Conservation (phyloP, 768 basidiomycete species). For the Auricularia sp. region DNA sequence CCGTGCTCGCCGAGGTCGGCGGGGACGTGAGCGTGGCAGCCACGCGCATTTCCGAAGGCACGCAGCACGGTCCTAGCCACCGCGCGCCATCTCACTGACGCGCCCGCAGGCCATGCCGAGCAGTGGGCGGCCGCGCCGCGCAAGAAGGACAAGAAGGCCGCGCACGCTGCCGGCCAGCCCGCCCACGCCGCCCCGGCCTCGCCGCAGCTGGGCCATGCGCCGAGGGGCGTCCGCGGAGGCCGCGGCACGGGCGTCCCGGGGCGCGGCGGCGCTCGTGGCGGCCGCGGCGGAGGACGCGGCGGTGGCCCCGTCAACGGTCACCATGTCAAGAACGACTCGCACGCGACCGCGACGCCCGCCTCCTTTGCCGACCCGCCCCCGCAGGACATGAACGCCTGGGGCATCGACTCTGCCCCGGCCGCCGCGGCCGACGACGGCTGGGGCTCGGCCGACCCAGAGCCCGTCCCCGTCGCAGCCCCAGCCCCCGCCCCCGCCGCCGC, state of each 20-base stretch:
- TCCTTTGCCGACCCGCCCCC: conserved; percentile 1
- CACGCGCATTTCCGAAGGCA: conserved; percentile 69
- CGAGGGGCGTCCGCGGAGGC: conserved; percentile 49
- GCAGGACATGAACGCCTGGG: background rate
- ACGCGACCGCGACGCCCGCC: conserved; percentile 9
- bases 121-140: conserved; percentile 78
- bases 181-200: conserved; percentile 36
- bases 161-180: conserved; percentile 36
- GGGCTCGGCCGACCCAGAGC: conserved; percentile 1
- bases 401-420: conserved; percentile 9
- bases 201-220: conserved; percentile 22
- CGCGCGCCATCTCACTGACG: conserved; percentile 13
- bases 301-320: conserved; percentile 29
- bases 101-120: conserved; percentile 50
- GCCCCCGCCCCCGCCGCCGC: conserved; percentile 27
- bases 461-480: background rate
- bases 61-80: conserved; percentile 10
- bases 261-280: conserved; percentile 41
- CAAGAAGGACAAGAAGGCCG: conserved; percentile 77
- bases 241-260: conserved; percentile 25
- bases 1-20: conserved; percentile 52
- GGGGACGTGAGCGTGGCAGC: conserved; percentile 66
- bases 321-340: conserved; percentile 26
- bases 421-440: conserved; percentile 13
- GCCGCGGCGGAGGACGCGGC: conserved; percentile 48